These are phyloP conservation scores for Podospora bellae-mahoneyi DNA, from an alignment of 495 filamentous ascomycete genomes.

Conservation along the genomic window DNA sequence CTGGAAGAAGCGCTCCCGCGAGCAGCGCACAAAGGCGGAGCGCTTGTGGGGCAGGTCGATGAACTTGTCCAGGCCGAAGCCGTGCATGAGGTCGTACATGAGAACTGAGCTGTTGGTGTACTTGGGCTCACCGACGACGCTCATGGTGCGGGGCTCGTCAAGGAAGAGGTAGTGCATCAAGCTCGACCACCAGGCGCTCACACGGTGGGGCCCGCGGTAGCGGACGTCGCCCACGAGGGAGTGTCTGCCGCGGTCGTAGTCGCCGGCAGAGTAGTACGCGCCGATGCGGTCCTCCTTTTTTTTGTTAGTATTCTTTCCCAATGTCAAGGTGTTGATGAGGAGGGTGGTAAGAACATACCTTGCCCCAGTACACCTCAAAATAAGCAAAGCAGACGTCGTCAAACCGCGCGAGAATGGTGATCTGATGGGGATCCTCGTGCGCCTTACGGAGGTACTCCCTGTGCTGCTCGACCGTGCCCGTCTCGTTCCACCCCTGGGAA, in stretches of 20 bases:
- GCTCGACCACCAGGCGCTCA: constrained; percentile 65
- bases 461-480: constrained; percentile 61
- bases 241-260: constrained; percentile 67
- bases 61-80: constrained; percentile 61
- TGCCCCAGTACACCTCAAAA: constrained; percentile 70
- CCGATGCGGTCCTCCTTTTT: constrained; percentile 62
- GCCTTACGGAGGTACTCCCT: constrained; percentile 57
- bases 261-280: constrained; percentile 59
- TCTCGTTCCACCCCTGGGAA: constrained; percentile 66
- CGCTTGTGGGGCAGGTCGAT: constrained; percentile 66
- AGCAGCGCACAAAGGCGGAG: constrained; percentile 57
- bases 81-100: constrained; percentile 63
- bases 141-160: constrained; percentile 62
- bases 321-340: constrained; percentile 4
- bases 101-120: constrained; percentile 58
- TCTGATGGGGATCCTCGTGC: constrained; percentile 60
- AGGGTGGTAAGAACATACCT: constrained; percentile 41
- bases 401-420: constrained; percentile 60
- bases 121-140: constrained; percentile 64
- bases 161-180: constrained; percentile 69
- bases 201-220: constrained; percentile 62
- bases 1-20: constrained; percentile 66
- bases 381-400: constrained; percentile 61
- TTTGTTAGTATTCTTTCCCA: not conserved
- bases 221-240: constrained; percentile 62